Conservation (phyloP, 768 basidiomycete genomes). For the Panaeolus papilionaceus region DNA sequence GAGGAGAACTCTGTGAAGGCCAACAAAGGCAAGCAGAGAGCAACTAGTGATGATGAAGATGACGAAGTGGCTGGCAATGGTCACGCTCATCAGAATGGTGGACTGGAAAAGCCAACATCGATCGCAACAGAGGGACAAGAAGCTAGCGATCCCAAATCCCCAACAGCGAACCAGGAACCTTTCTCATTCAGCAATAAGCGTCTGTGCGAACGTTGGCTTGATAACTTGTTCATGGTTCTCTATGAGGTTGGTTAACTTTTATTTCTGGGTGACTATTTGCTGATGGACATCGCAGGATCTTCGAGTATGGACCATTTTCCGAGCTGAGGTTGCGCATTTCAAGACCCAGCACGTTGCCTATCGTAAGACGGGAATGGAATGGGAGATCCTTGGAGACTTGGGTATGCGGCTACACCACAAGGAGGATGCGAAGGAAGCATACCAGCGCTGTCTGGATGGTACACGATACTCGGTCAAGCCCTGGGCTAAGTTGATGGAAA, state of each 20-base stretch:
- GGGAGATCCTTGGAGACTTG: slow-evolving; percentile 97
- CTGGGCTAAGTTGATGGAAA: slow-evolving; percentile 92
- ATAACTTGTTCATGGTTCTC: slow-evolving; percentile 97
- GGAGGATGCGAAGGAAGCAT: slow-evolving; percentile 98
- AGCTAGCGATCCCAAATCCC: slow-evolving; percentile 40
- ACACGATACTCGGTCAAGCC: slow-evolving; percentile 89
- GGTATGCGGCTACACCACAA: slow-evolving; percentile 95
- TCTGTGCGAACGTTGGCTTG: slow-evolving; percentile 96
- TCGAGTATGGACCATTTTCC: slow-evolving; percentile 98
- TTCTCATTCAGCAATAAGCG: slow-evolving; percentile 97
- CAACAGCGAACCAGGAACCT: slow-evolving; percentile 54
- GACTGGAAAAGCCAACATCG: slow-evolving; percentile 55
- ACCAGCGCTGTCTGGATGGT: slow-evolving; percentile 90
- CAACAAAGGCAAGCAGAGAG: slow-evolving; percentile 32
- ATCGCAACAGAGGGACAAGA: slow-evolving; percentile 57
- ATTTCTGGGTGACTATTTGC: slow-evolving; percentile 1
- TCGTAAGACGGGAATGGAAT: slow-evolving; percentile 94
- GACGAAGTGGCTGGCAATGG: slow-evolving; percentile 35
- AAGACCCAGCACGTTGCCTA: slow-evolving; percentile 99
- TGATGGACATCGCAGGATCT: slow-evolving; percentile 68
- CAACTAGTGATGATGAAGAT: slow-evolving; percentile 21
- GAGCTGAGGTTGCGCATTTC: slow-evolving; percentile 98
- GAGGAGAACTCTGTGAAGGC: slow-evolving; percentile 16
- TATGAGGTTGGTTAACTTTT: slow-evolving; percentile 73
- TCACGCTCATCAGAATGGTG: slow-evolving; percentile 39